phyloP scores from a whole-genome alignment of 768 basidiomycete genomes.

The Gloeopeniophorella convolvens region DNA sequence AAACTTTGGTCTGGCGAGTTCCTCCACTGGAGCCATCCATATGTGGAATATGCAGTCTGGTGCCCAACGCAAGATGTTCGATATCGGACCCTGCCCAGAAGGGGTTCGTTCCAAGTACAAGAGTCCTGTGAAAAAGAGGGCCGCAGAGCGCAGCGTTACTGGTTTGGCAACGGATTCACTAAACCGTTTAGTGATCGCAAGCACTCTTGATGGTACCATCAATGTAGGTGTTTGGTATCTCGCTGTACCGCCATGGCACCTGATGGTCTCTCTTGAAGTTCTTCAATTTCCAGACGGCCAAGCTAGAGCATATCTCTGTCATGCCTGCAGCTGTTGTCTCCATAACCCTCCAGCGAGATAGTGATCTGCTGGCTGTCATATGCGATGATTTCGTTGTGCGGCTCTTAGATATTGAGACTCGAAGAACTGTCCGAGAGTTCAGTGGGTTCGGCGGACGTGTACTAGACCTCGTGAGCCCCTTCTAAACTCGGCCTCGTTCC shows the following conservation, averaged over 20 bases:
- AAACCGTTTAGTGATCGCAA: slow-evolving; percentile 74
- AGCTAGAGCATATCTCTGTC: slow-evolving; percentile 58
- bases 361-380: slow-evolving; percentile 70
- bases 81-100: slow-evolving; percentile 55
- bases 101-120: slow-evolving; percentile 39
- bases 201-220: slow-evolving; percentile 82
- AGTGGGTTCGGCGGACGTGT: slow-evolving; percentile 77
- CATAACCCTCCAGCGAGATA: slow-evolving; percentile 75
- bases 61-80: slow-evolving; percentile 70
- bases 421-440: slow-evolving; percentile 82
- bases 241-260: too few species aligned
- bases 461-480: slow-evolving; percentile 71
- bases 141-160: slow-evolving; percentile 53
- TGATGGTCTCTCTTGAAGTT: too few species aligned
- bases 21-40: slow-evolving; percentile 69
- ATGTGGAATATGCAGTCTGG: slow-evolving; percentile 99
- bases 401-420: slow-evolving; percentile 87
- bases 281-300: slow-evolving; percentile 90
- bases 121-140: slow-evolving; percentile 35
- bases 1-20: slow-evolving; percentile 86
- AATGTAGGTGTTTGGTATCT: slow-evolving; percentile 50
- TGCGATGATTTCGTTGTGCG: slow-evolving; percentile 87
- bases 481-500: not conserved
- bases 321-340: slow-evolving; percentile 66
- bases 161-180: slow-evolving; percentile 83